phyloP scores from a whole-genome alignment of 2,329 filamentous ascomycete genomes.

The Akanthomyces lecanii region DNA sequence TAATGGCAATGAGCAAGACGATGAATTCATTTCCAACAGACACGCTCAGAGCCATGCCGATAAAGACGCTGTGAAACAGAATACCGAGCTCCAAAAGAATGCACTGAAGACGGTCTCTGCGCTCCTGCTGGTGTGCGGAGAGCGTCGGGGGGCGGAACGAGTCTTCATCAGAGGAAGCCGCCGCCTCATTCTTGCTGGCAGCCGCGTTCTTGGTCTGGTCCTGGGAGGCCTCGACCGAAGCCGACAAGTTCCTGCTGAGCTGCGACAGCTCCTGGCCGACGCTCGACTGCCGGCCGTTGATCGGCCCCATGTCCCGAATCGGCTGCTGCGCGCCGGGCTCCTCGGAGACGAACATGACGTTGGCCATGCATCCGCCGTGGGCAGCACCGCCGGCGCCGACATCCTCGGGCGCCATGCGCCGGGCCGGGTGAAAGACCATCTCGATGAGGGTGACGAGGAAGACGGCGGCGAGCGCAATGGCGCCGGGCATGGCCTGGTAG shows the following conservation, averaged over 20 bases:
- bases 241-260: conserved; percentile 23
- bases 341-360: neutral
- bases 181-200: conserved; percentile 12
- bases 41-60: conserved; percentile 78
- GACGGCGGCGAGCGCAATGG: conserved; percentile 74
- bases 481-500: conserved; percentile 74
- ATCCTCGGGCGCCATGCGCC: conserved; percentile 26
- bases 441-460: conserved; percentile 78
- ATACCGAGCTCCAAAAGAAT: conserved; percentile 76
- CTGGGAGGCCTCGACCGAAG: conserved; percentile 19
- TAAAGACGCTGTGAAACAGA: conserved; percentile 61
- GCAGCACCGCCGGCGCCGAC: conserved; percentile 7
- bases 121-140: conserved; percentile 51
- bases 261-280: conserved; percentile 31
- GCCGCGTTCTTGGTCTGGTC: conserved; percentile 18
- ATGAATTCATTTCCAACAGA: conserved; percentile 72
- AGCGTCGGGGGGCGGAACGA: conserved; percentile 24
- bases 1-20: conserved; percentile 73
- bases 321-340: conserved; percentile 22
- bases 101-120: conserved; percentile 69
- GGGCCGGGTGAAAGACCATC: conserved; percentile 55
- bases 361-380: conserved; percentile 22
- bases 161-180: conserved; percentile 16
- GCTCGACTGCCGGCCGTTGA: conserved; percentile 32
- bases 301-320: conserved; percentile 31